A percentile compares a stretch with the other conserved stretches of the same genome.
Evolutionary conservation across 306 rosid species (phyloP).

Genomic region (Prunus davidiana): DNA sequence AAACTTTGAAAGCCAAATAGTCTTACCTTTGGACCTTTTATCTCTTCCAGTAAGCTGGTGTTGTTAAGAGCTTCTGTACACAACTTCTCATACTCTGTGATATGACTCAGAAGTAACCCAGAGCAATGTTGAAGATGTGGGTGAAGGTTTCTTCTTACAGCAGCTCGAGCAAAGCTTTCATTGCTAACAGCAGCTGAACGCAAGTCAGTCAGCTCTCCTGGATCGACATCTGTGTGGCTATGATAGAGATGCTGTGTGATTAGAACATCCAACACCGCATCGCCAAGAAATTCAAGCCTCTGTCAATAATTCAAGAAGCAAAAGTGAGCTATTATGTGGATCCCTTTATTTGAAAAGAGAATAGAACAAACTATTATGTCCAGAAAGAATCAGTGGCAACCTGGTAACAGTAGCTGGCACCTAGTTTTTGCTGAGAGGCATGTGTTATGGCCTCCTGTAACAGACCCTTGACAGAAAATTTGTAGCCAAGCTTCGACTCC

Average conservation of each 20-base stretch:
- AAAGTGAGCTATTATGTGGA: background rate
- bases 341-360: background rate
- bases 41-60: conserved; percentile 29
- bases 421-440: conserved; percentile 52
- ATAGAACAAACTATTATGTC: background rate
- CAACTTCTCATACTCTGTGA: conserved; percentile 52
- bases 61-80: conserved; percentile 35
- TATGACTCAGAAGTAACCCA: conserved; percentile 53
- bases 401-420: conserved; percentile 70
- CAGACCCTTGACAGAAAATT: conserved; percentile 70
- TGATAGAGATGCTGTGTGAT: conserved; percentile 69
- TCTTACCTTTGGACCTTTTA: conserved; percentile 69
- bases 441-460: conserved; percentile 80
- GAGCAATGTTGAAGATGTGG: conserved; percentile 76
- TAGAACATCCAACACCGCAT: conserved; percentile 83
- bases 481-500: conserved; percentile 65
- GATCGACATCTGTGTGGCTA: conserved; percentile 56
- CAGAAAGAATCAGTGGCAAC: conserved; percentile 30
- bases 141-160: conserved; percentile 60
- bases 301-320: conserved; percentile 39
- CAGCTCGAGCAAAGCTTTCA: conserved; percentile 78
- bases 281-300: conserved; percentile 97
- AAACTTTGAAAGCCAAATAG: background rate
- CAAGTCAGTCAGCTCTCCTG: conserved; percentile 80
- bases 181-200: conserved; percentile 89